These are phyloP conservation scores for Saprolegnia diclina DNA, from an alignment of 352 stramenopile genomes.

Conservation along the genomic window DNA sequence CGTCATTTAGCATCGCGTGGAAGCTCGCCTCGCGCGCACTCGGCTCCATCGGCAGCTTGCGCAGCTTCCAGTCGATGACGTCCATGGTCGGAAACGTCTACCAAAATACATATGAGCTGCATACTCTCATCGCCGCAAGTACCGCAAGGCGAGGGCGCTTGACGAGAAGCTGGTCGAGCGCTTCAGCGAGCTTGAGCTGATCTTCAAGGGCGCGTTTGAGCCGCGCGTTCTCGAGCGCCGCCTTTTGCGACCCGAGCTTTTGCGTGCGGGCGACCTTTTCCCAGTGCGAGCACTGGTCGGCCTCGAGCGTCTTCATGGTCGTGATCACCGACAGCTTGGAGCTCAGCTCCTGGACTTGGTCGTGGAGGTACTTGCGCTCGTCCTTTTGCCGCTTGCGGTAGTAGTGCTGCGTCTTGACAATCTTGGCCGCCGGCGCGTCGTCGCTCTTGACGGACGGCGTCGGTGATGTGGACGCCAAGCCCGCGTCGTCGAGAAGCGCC, in stretches of 20 bases:
- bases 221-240: conserved; percentile 2
- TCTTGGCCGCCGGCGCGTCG: not conserved
- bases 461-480: not conserved
- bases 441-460: not conserved
- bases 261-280: conserved; percentile 12
- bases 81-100: conserved; percentile 13
- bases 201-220: conserved; percentile 7
- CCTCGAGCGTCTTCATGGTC: conserved; percentile 6
- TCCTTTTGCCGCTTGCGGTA: conserved; percentile 10
- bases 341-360: conserved; percentile 10
- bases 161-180: not conserved
- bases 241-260: not conserved
- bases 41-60: not conserved
- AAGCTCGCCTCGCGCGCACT: not conserved
- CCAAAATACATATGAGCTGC: too few relatives aligned
- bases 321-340: conserved; percentile 4
- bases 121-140: not conserved
- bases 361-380: conserved; percentile 2
- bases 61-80: conserved; percentile 11
- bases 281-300: conserved; percentile 10
- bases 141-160: conserved; percentile 6
- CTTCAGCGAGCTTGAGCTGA: not conserved
- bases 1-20: conserved; percentile 8
- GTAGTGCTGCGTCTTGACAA: conserved; percentile 14
- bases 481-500: not conserved